Percentiles rank a stretch among this genome's conserved stretches.
phyloP scores from a whole-genome alignment of 2,329 filamentous ascomycete genomes.

The Pseudofabraea citricarpa region DNA sequence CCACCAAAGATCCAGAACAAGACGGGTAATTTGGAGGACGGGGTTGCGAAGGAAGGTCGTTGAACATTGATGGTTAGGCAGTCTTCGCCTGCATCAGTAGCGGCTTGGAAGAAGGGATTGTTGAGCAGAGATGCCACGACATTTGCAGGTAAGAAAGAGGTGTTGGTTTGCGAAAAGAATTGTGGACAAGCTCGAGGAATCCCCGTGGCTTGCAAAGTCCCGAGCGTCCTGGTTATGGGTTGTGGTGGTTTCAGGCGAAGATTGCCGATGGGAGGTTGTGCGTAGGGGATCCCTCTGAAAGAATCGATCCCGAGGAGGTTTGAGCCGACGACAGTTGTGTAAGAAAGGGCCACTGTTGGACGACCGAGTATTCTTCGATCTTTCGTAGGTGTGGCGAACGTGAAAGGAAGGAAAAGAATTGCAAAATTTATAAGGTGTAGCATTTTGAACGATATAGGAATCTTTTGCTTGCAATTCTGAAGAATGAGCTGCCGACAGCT shows the following conservation, averaged over 20 bases:
- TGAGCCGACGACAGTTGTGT: constrained; percentile 16
- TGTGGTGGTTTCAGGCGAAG: constrained; percentile 69
- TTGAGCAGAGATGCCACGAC: constrained; percentile 46
- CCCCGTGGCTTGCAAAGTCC: constrained; percentile 55
- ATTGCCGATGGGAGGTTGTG: constrained; percentile 60
- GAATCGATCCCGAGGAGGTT: constrained; percentile 46
- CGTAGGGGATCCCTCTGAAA: constrained; percentile 73
- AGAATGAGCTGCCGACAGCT: too few relatives aligned
- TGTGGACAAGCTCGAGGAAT: constrained; percentile 64
- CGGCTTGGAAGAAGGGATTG: constrained; percentile 50
- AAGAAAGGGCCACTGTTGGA: constrained; percentile 8
- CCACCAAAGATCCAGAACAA: constrained; percentile 70
- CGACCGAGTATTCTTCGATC: background rate
- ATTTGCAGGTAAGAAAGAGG: constrained; percentile 30
- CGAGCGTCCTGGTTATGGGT: constrained; percentile 49
- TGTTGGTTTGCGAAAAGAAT: constrained; percentile 53
- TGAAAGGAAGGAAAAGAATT: too few relatives aligned
- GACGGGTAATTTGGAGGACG: constrained; percentile 57
- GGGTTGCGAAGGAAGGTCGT: constrained; percentile 50
- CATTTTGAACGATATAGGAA: too few relatives aligned
- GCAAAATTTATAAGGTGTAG: too few relatives aligned
- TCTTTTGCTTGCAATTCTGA: too few relatives aligned
- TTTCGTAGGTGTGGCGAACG: background rate
- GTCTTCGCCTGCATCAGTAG: constrained; percentile 54
- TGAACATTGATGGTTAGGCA: constrained; percentile 59